Evolutionary conservation across 164 flowering plant genomes (phyloP), one percentile per base, ranked within the genome.

Genomic region (Protea cynaroides): DNA sequence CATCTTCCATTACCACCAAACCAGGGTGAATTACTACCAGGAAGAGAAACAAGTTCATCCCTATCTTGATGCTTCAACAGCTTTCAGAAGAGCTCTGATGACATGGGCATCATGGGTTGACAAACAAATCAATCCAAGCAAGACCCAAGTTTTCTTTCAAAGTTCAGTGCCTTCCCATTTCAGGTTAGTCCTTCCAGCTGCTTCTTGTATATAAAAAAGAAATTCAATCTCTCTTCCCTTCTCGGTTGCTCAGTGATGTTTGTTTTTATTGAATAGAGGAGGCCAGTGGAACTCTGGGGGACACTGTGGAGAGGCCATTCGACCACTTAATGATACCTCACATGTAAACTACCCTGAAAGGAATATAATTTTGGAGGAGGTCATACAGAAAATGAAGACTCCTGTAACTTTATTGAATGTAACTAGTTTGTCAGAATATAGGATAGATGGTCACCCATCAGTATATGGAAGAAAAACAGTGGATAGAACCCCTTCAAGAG

Each of bases 31-130:
- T 71, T 93, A 90, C 69, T 93, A 84, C 72, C 97, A 93, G 63
- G 97, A 93, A 72, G 84, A 86, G 11, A 65, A 71, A 56, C 82
- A 70, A 70, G 84, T 93, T 38, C 81, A 79, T 81, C 89, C 88
- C 9, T 82, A 59, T 58, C 96, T 93, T 19, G 88, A 93, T 61
- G 96, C 83, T 58, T 69, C 80, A 7, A 71, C 74, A 13, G 98
- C 98, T 59, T 90, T 82, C 62, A 71, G 78, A 72, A 82, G 70
- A 81, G 93, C 96, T 70, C 46, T 94, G 74, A 73, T 43, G 66
- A 94, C 99, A 23, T 91, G 99, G 99, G 95, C 88, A 46, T 80
- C 92, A 46, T 94, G 98, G 98, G 86, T 89, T 29, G 95, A 93
- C 65, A 84, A 69, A 40, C 67, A 84, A 65, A 68, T 83, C 53